Conservation (phyloP, 495 filamentous ascomycete species). For the Aspergillus egyptiacus region DNA sequence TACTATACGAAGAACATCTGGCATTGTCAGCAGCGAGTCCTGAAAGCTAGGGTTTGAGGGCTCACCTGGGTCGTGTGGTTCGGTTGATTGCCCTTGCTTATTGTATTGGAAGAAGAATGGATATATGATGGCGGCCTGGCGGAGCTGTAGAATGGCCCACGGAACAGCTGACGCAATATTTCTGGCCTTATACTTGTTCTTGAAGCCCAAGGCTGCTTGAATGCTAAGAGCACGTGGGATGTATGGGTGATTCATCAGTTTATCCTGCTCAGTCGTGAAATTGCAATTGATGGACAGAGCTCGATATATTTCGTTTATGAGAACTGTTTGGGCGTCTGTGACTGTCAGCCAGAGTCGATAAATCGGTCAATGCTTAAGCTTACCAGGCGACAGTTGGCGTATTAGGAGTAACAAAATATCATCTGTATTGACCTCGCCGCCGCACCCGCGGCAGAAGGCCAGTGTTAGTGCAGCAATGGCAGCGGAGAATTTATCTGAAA, state of each 20-base stretch:
- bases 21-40: slow-evolving; percentile 1
- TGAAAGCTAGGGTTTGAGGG: not conserved
- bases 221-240: slow-evolving; percentile 66
- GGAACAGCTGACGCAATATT: slow-evolving; percentile 62
- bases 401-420: slow-evolving; percentile 65
- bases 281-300: slow-evolving; percentile 63
- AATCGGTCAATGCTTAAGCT: slow-evolving; percentile 24
- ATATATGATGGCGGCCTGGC: slow-evolving; percentile 62
- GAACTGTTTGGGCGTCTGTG: slow-evolving; percentile 42
- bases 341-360: not conserved
- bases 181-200: slow-evolving; percentile 52
- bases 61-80: slow-evolving; percentile 61
- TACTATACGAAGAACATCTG: slow-evolving; percentile 39
- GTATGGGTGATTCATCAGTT: slow-evolving; percentile 59
- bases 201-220: slow-evolving; percentile 62
- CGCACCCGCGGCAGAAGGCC: slow-evolving; percentile 52
- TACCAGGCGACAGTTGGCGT: slow-evolving; percentile 43
- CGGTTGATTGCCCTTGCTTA: slow-evolving; percentile 37
- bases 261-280: slow-evolving; percentile 64
- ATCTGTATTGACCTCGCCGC: slow-evolving; percentile 57
- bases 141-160: slow-evolving; percentile 65
- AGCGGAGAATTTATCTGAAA: slow-evolving; percentile 43
- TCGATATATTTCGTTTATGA: slow-evolving; percentile 59
- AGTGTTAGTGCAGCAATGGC: slow-evolving; percentile 55
- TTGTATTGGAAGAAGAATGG: slow-evolving; percentile 51